phyloP scores from a whole-genome alignment of 331 rosid species.

The Cydonia oblonga region DNA sequence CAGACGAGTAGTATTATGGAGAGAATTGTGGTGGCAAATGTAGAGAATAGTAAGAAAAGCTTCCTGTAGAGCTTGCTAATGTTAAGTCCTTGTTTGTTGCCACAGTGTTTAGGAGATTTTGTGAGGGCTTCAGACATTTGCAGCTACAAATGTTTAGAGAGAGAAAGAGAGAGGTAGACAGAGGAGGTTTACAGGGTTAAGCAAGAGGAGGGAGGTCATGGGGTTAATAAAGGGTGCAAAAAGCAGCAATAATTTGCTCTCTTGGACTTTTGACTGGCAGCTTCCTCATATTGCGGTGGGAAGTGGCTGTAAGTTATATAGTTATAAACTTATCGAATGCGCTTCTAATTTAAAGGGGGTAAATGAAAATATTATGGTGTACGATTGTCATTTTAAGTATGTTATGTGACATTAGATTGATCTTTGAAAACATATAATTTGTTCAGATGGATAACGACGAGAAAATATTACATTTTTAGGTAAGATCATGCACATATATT shows the following conservation, averaged over 20 bases:
- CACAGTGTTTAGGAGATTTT: slow-evolving; percentile 84
- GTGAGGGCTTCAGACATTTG: slow-evolving; percentile 57
- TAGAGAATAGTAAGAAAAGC: slow-evolving; percentile 33
- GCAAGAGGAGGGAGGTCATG: slow-evolving; percentile 21
- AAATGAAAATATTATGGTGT: neutral
- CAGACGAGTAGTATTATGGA: slow-evolving; percentile 41
- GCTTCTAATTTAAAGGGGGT: neutral
- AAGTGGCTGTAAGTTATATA: neutral
- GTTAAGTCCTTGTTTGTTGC: slow-evolving; percentile 28
- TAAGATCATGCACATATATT: slow-evolving; percentile 1
- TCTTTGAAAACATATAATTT: neutral
- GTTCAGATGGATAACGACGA: neutral
- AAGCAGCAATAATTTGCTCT: slow-evolving; percentile 33
- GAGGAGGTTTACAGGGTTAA: slow-evolving; percentile 32
- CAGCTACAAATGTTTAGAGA: neutral
- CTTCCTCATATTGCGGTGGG: slow-evolving; percentile 7
- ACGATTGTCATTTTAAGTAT: too few relatives aligned
- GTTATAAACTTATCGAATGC: neutral
- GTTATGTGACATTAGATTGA: neutral
- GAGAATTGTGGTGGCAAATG: slow-evolving; percentile 42
- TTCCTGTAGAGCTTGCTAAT: slow-evolving; percentile 50
- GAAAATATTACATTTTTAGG: neutral
- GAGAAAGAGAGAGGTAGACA: neutral
- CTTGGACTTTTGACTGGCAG: slow-evolving; percentile 38
- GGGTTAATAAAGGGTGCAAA: slow-evolving; percentile 15